Percentiles rank a stretch among this genome's conserved stretches.
These are phyloP conservation scores for Dendrobium huoshanense DNA, from an alignment of 106 monocot species.

Conservation along the genomic window DNA sequence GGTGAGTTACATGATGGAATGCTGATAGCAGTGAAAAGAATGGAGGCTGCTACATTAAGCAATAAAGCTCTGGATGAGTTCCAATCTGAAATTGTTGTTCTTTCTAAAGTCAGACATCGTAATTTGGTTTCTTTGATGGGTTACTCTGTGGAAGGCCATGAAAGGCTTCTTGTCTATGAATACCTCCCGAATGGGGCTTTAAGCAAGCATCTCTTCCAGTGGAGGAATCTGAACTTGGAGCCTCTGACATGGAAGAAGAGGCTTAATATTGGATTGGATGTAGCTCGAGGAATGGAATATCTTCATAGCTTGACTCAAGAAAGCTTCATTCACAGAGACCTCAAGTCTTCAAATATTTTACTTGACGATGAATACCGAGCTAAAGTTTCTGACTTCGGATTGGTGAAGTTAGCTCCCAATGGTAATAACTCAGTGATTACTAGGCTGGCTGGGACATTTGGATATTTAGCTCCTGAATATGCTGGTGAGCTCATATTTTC, in stretches of 20 bases:
- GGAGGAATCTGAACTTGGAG: constrained; percentile 35
- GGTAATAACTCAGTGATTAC: constrained; percentile 46
- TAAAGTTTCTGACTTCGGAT: constrained; percentile 57
- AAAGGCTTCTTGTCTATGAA: constrained; percentile 56
- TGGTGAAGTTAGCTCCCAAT: constrained; percentile 53
- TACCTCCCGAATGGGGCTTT: constrained; percentile 53
- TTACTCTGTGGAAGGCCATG: constrained; percentile 37
- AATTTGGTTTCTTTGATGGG: constrained; percentile 50
- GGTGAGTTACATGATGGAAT: constrained; percentile 48
- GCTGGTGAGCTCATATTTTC: constrained; percentile 25
- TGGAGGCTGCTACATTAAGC: constrained; percentile 32
- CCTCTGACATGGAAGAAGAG: constrained; percentile 59
- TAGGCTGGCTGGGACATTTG: constrained; percentile 59
- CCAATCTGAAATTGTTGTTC: constrained; percentile 49
- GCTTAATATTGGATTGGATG: constrained; percentile 47
- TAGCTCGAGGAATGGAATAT: constrained; percentile 54
- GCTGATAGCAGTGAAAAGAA: constrained; percentile 55
- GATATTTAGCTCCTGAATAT: constrained; percentile 63
- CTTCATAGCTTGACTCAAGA: constrained; percentile 53
- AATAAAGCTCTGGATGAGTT: constrained; percentile 46
- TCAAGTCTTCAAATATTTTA: constrained; percentile 60
- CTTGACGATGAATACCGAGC: constrained; percentile 51
- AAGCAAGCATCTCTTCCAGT: constrained; percentile 54
- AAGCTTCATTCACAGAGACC: constrained; percentile 56
- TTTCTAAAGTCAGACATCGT: constrained; percentile 47